These are phyloP conservation scores for Aegilops speltoides DNA, from an alignment of 176 grass and related monocot genomes.

Conservation along the genomic window DNA sequence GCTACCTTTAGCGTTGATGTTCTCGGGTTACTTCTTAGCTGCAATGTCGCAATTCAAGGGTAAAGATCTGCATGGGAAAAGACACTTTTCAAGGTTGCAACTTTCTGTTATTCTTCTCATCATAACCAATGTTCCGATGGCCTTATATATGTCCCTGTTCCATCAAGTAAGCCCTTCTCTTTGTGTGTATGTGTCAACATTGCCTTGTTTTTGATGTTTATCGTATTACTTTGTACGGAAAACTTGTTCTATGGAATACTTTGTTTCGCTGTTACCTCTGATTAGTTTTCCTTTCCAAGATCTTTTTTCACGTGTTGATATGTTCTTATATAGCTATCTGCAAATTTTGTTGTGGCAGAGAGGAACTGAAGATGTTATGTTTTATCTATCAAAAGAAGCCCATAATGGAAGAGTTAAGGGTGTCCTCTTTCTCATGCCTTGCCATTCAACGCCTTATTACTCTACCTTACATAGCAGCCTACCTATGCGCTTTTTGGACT, in stretches of 20 bases:
- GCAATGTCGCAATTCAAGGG: conserved; percentile 42
- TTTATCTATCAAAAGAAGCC: conserved; percentile 80
- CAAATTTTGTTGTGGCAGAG: conserved; percentile 50
- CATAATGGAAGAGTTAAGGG: conserved; percentile 57
- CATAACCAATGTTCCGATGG: conserved; percentile 84
- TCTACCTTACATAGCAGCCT: conserved; percentile 80
- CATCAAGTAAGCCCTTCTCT: conserved; percentile 69
- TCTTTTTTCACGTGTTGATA: background rate
- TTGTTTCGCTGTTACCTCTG: background rate
- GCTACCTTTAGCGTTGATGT: conserved; percentile 86
- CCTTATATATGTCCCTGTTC: conserved; percentile 76
- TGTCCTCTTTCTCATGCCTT: conserved; percentile 92
- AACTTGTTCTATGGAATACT: conserved; percentile 2
- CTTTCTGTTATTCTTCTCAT: conserved; percentile 64
- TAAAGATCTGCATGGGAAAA: conserved; percentile 27
- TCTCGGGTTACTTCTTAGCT: conserved; percentile 82
- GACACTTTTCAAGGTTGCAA: conserved; percentile 42
- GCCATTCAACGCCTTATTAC: conserved; percentile 97
- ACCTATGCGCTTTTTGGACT: conserved; percentile 93
- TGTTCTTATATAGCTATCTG: conserved; percentile 32
- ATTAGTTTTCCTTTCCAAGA: conserved; percentile 13
- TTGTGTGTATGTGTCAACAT: background rate
- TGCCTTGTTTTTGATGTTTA: background rate
- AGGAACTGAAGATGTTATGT: conserved; percentile 91
- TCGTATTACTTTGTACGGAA: background rate